Base-by-base conservation (phyloP, 2,329 filamentous ascomycete genomes). In the Epichloe coenophiala region DNA sequence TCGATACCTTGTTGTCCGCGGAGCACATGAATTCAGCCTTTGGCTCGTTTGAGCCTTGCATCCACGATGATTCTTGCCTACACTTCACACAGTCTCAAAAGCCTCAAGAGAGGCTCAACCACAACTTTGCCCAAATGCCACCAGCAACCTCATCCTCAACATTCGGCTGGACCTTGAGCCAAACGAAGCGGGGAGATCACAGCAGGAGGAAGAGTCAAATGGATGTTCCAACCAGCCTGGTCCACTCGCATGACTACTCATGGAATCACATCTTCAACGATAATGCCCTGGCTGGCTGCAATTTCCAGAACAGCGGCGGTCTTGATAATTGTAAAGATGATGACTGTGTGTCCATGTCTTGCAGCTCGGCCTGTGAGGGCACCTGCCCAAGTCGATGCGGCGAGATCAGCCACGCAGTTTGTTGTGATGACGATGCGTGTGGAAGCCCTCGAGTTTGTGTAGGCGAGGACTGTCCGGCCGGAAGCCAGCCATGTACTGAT, bases 391-490 rank as follows among this genome's bases (percentile, higher is more conserved):
- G 63, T 54, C 58, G 68, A 42, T 70, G 65, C 46, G 65, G 60
- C 41, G 63, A 63, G 5, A 57, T 54, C 21, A 59, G 60, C 23
- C 59, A 59, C 19, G 62, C 55, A 45, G 59, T 67, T 43, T 65
- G 65, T 47, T 71, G 69, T 51, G 62, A 63, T 31, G 64, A 68
- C 48, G 60, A 61, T 36, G 59, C 61, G 6, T 70, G 68, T 54
- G 55, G 55, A 52, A 23, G 56, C 62, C 31, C 59, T 55, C 48
- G 59, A 19, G 47, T 57, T 17, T 60, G 58, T 45, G 47, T 57
- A 15, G 58, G 59, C 36, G 55, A 68, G 45, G 60, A 65, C 38
- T 72, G 70, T 54, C 60, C 64, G 23, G 63, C 61, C 4, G 65
- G 67, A 23, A 59, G 60, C 13, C 57, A 59, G 19, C 60, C 61